Conservation (phyloP, 768 basidiomycete genomes). For the Chiua virens region DNA sequence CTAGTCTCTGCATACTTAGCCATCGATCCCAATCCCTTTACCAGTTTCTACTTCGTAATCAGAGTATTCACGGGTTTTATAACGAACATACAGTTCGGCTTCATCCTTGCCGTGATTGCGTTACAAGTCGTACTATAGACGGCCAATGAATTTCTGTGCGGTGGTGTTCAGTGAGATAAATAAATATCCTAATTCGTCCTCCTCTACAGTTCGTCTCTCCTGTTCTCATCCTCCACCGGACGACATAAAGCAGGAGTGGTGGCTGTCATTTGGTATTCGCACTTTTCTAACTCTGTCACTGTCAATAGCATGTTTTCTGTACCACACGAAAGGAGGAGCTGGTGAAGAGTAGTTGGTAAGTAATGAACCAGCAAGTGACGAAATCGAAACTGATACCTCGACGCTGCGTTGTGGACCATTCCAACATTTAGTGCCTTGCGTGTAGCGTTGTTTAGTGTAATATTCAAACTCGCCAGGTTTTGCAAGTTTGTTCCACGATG, state of each 20-base stretch:
- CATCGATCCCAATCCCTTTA: too few species aligned
- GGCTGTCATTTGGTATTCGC: constrained; percentile 87
- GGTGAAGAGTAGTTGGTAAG: background rate
- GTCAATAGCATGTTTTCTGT: constrained; percentile 76
- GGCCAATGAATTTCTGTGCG: too few species aligned
- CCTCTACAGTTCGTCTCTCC: constrained; percentile 30
- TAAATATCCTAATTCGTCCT: background rate
- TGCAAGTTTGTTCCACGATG: constrained; percentile 71
- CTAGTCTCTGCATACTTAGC: too few species aligned
- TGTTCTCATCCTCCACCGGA: constrained; percentile 34
- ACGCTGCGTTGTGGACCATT: constrained; percentile 92
- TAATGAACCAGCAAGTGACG: background rate
- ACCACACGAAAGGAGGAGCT: constrained; percentile 86
- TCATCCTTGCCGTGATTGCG: too few species aligned
- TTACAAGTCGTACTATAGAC: too few species aligned
- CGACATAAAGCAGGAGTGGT: constrained; percentile 85
- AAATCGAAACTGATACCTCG: constrained; percentile 46
- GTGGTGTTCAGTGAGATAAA: too few species aligned
- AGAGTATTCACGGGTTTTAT: too few species aligned
- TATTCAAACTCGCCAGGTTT: constrained; percentile 65
- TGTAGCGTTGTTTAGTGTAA: constrained; percentile 82
- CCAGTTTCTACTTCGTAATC: too few species aligned
- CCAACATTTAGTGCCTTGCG: constrained; percentile 88
- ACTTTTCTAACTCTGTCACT: constrained; percentile 91
- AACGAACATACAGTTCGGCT: too few species aligned